Conservation (phyloP, 192 early-diverging fungal species). For the Linnemannia schmuckeri region DNA sequence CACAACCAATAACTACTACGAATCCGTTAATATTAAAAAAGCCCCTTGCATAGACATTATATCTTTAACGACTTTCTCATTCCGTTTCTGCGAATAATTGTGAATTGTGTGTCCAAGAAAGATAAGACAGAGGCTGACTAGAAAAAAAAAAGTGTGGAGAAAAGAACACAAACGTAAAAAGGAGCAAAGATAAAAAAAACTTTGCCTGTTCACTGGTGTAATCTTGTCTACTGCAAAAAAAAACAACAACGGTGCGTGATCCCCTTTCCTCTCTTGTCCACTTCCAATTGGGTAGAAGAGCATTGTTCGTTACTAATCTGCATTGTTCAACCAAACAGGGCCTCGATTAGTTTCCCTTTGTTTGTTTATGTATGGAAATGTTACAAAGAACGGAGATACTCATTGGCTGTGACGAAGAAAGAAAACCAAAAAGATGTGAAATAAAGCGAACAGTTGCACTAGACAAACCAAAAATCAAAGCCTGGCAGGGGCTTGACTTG, state of each 20-base stretch:
- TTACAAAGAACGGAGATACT: neutral
- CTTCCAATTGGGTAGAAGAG: neutral
- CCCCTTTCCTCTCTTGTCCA: neutral
- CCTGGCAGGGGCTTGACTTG: neutral
- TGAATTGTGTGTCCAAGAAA: neutral
- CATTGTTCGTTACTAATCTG: slow-evolving; percentile 19
- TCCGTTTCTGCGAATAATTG: neutral
- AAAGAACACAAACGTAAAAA: neutral
- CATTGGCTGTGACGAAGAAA: neutral
- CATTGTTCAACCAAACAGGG: neutral
- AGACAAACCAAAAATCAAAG: neutral
- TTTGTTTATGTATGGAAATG: neutral
- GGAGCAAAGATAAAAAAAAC: neutral
- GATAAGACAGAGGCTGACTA: neutral
- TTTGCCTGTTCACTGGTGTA: too few relatives aligned
- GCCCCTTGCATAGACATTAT: neutral
- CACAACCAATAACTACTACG: neutral
- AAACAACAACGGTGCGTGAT: neutral
- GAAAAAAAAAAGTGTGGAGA: neutral
- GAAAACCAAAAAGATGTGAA: neutral
- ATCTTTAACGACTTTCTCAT: too few relatives aligned
- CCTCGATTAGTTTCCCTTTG: neutral
- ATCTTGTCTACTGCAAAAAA: neutral
- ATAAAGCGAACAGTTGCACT: neutral
- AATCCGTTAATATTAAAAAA: neutral